Evolutionary conservation across 768 basidiomycete genomes (phyloP).

Genomic region (Lactifluus subvellereus): DNA sequence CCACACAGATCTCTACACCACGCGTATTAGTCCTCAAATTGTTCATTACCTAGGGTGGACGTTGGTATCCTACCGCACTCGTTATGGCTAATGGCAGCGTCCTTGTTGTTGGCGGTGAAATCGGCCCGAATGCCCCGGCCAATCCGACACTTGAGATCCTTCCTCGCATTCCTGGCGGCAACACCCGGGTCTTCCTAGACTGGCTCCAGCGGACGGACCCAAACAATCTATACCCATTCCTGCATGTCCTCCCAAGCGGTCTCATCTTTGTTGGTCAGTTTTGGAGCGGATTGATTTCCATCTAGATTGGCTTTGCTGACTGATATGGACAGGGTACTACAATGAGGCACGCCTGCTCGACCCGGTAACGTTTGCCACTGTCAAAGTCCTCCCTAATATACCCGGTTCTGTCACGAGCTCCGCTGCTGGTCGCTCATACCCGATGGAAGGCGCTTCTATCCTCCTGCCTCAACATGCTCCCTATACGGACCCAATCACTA

Average conservation of each 20-base stretch:
- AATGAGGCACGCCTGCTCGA: conserved; percentile 77
- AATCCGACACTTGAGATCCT: conserved; percentile 68
- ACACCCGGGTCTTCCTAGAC: conserved; percentile 54
- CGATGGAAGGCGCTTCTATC: conserved; percentile 65
- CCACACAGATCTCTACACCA: background rate
- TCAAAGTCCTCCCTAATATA: conserved; percentile 58
- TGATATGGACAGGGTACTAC: conserved; percentile 50
- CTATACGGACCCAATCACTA: too few species aligned
- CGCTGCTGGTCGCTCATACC: conserved; percentile 71
- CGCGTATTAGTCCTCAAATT: background rate
- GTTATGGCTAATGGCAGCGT: conserved; percentile 70
- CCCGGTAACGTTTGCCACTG: conserved; percentile 56
- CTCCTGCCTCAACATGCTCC: conserved; percentile 66
- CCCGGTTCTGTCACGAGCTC: conserved; percentile 70
- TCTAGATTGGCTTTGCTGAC: background rate
- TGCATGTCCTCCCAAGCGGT: conserved; percentile 63
- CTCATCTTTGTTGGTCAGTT: conserved; percentile 62
- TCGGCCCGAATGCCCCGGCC: conserved; percentile 58
- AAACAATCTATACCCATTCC: conserved; percentile 75
- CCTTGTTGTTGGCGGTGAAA: conserved; percentile 70
- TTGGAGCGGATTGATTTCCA: background rate
- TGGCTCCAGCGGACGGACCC: conserved; percentile 71
- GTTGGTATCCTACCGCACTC: conserved; percentile 73
- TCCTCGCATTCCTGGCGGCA: conserved; percentile 59
- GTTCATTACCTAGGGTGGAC: conserved; percentile 44